These are phyloP conservation scores for Clarireedia homoeocarpa DNA, from an alignment of 2,329 filamentous ascomycete species.

Conservation along the genomic window DNA sequence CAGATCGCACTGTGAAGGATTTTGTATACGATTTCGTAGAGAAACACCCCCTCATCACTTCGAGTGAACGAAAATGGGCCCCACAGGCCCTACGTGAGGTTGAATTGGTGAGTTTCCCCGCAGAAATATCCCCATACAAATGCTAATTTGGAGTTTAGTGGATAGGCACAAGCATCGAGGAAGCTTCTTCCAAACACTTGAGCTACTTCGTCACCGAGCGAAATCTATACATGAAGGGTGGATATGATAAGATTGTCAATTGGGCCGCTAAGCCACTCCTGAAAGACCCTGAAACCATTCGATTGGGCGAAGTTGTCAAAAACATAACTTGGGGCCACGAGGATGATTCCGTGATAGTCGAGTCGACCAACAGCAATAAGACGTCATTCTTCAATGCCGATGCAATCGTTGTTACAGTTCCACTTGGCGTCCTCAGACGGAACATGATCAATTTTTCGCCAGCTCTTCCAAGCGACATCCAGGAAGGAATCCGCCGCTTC, in stretches of 20 bases:
- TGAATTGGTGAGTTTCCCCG: constrained; percentile 25
- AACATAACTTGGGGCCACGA: constrained; percentile 32
- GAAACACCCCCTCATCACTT: constrained; percentile 34
- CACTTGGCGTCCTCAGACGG: constrained; percentile 33
- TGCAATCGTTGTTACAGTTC: constrained; percentile 34
- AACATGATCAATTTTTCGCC: constrained; percentile 35
- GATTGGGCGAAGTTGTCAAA: constrained; percentile 33
- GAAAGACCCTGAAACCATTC: constrained; percentile 30
- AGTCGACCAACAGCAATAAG: constrained; percentile 20
- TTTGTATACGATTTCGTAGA: constrained; percentile 35
- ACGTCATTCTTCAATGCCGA: constrained; percentile 29
- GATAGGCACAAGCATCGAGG: constrained; percentile 35
- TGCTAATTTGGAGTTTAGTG: constrained; percentile 19
- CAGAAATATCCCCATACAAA: neutral
- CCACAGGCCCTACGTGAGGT: constrained; percentile 37
- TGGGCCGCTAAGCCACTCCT: constrained; percentile 34
- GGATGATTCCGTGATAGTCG: constrained; percentile 25
- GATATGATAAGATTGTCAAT: constrained; percentile 36
- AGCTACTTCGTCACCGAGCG: constrained; percentile 37
- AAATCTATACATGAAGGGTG: constrained; percentile 39
- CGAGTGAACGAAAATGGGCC: constrained; percentile 36
- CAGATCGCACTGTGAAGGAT: constrained; percentile 33
- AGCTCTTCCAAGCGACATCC: constrained; percentile 31
- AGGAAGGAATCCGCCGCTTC: constrained; percentile 31
- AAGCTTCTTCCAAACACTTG: constrained; percentile 35